These are phyloP conservation scores for Silene vulgaris DNA, from an alignment of 179 eudicot species.

Conservation along the genomic window DNA sequence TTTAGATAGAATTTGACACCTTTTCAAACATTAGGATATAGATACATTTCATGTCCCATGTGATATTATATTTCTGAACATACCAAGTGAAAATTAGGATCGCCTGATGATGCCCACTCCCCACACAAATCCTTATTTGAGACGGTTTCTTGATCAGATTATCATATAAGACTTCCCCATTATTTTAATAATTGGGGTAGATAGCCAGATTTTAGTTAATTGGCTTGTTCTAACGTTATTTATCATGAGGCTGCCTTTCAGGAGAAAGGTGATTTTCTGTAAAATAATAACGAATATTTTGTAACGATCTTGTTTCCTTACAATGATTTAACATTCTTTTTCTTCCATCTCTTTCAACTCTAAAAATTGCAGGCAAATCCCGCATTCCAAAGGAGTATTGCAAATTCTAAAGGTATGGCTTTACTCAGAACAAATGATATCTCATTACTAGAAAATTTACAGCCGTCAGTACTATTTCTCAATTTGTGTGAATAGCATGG, in stretches of 20 bases:
- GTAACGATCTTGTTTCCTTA: not conserved
- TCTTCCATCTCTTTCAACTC: not conserved
- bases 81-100: not conserved
- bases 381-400: slow-evolving; percentile 49
- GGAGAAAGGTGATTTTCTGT: not conserved
- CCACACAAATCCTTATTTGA: too few relatives aligned
- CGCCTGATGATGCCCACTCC: not conserved
- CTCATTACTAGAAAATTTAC: not conserved
- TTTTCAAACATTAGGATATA: not conserved
- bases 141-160: too few relatives aligned
- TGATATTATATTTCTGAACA: not conserved
- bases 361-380: slow-evolving; percentile 67
- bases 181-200: too few relatives aligned
- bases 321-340: not conserved
- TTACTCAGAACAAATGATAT: not conserved
- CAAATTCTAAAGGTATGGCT: slow-evolving; percentile 49
- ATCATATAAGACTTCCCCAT: too few relatives aligned
- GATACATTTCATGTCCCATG: not conserved
- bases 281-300: not conserved
- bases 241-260: not conserved
- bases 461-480: not conserved
- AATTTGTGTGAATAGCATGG: not conserved
- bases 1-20: not conserved
- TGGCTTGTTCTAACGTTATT: too few relatives aligned
- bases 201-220: too few relatives aligned